Evolutionary conservation across 208 protist genomes (phyloP).

Genomic region (Tritrichomonas foetus): DNA sequence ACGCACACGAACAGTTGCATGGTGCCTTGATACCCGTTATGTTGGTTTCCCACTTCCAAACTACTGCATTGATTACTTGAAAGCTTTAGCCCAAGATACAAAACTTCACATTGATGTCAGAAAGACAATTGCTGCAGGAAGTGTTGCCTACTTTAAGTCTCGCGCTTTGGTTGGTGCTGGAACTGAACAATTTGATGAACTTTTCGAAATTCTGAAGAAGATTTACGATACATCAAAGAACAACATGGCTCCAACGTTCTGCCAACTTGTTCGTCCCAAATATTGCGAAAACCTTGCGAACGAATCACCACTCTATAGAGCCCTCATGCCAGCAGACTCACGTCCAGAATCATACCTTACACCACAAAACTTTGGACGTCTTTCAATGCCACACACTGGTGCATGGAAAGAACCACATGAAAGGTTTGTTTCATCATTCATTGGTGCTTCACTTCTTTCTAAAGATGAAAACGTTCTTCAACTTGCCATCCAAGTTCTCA

Average conservation of each 20-base stretch:
- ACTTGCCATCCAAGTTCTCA: neutral
- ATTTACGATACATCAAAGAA: neutral
- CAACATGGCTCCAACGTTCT: neutral
- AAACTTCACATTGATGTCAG: neutral
- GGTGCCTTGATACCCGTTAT: neutral
- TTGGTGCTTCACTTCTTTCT: neutral
- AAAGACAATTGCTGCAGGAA: neutral
- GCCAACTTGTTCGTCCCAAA: neutral
- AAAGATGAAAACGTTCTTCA: neutral
- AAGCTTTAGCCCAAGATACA: neutral
- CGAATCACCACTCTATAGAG: neutral
- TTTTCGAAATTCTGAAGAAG: neutral
- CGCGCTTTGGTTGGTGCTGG: neutral
- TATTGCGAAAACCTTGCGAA: neutral
- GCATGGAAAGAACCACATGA: neutral
- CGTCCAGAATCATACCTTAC: neutral
- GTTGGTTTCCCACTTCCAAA: neutral
- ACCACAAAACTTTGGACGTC: neutral
- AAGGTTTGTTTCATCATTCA: neutral
- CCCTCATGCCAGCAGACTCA: neutral
- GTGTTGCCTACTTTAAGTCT: neutral
- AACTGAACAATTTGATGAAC: neutral
- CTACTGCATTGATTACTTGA: neutral
- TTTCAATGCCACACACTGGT: neutral
- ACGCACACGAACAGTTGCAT: neutral